Base-by-base conservation (phyloP, 2,329 filamentous ascomycete species). In the Ilyonectria robusta region DNA sequence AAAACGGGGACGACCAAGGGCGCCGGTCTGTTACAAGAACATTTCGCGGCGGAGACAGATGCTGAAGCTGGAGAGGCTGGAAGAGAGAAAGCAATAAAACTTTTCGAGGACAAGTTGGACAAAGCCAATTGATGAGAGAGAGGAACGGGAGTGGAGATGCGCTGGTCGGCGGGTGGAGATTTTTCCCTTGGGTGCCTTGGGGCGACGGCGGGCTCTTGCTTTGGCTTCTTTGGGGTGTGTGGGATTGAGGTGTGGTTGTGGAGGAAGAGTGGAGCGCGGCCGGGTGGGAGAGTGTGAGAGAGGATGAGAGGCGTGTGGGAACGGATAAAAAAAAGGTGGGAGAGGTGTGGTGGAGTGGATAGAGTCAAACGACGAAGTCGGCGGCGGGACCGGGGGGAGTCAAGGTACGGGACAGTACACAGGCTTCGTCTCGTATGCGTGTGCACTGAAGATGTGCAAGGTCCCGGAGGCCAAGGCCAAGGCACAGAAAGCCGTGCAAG, bases 31-130 rank as follows among this genome's bases (percentile, higher is more conserved):
- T 69, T 72, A 75, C 66, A 76, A 57, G 61, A 75, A 69, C 74
- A 76, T 76, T 65, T 75, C 72, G 71, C 67, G 62, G 71, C 68
- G 61, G 69, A 75, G 70, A 66, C 67, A 15, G 66, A 48, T 65
- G 64, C 56, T 64, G 71, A 58, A 74, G 73, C 69, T 74, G 74
- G 62, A 75, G 68, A 75, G 71, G 70, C 72, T 72, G 69, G 61
- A 75, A 62, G 61, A 69, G 59, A 72, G 69, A 66, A 67, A 69
- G 62, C 67, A 72, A 75, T 75, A 76, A 78, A 78, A 75, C 65
- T 77, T 78, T 75, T 75, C 70, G 70, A 75, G 70, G 70, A 61
- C 69, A 75, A 73, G 72, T 75, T 74, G 72, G 71, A 74, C 63
- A 73, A 76, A 71, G 64, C 74, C 74, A 76, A 75, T 76, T 76